phyloP scores from a whole-genome alignment of 306 rosid genomes.

The Inga leiocalycina region DNA sequence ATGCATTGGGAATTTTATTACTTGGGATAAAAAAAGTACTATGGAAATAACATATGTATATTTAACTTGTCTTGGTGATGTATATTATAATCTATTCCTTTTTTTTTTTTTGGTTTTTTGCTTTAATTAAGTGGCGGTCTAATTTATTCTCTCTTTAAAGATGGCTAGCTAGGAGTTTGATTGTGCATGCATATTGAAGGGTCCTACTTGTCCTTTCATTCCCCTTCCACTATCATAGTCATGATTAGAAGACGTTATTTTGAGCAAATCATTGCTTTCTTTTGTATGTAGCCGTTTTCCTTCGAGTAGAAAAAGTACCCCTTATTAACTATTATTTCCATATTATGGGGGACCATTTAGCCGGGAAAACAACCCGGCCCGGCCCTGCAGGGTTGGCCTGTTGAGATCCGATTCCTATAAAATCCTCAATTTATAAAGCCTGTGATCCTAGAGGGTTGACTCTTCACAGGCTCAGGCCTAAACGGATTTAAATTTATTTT shows the following conservation, averaged over 20 bases:
- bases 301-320: not conserved
- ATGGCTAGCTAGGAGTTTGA: not conserved
- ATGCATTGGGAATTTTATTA: constrained; percentile 36
- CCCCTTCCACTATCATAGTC: not conserved
- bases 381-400: no score
- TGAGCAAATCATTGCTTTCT: not conserved
- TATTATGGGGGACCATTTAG: not conserved
- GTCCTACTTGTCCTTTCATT: constrained; percentile 4
- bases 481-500: no score
- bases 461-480: no score
- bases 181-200: constrained; percentile 13
- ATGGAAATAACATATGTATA: constrained; percentile 48
- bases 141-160: not conserved
- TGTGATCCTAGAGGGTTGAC: no score
- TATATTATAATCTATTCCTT: constrained; percentile 35
- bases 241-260: not conserved
- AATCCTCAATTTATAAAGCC: no score
- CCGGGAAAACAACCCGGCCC: no score
- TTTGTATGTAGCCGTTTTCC: not conserved
- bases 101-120: not conserved
- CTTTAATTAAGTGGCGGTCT: not conserved
- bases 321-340: not conserved
- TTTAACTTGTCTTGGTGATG: constrained; percentile 36
- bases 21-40: constrained; percentile 36
- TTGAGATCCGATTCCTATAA: no score